These are phyloP conservation scores for Pseudohyphozyma bogoriensis DNA, from an alignment of 768 basidiomycete genomes.

Conservation along the genomic window DNA sequence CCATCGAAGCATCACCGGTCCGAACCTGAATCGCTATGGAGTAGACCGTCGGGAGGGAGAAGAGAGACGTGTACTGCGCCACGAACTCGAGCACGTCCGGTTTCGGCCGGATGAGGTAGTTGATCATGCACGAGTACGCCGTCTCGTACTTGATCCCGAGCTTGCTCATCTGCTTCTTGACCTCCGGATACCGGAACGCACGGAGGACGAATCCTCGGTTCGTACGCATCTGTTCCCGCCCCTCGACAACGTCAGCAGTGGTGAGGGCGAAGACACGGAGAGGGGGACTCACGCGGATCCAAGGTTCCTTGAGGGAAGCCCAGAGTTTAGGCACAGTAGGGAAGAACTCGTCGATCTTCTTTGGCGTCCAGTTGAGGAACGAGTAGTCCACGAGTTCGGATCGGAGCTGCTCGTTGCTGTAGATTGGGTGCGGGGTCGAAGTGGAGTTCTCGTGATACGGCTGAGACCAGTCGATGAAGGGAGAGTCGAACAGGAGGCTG, in stretches of 20 bases:
- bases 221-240: not conserved
- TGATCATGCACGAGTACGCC: constrained; percentile 23
- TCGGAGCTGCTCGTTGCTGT: not conserved
- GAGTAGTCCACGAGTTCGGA: not conserved
- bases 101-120: constrained; percentile 27
- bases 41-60: constrained; percentile 20
- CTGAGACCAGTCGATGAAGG: constrained; percentile 20
- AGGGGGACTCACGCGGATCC: not conserved
- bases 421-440: not conserved
- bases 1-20: constrained; percentile 24
- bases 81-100: constrained; percentile 18
- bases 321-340: not conserved
- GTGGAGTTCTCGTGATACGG: constrained; percentile 3
- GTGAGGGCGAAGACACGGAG: not conserved
- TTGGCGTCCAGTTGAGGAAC: constrained; percentile 9
- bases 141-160: constrained; percentile 6
- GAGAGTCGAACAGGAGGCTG: constrained; percentile 25
- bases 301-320: too few relatives aligned
- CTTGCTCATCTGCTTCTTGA: not conserved
- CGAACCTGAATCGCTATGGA: constrained; percentile 20
- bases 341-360: constrained; percentile 11
- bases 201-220: not conserved
- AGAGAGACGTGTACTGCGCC: constrained; percentile 11
- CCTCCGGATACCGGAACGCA: not conserved
- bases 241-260: not conserved